Base-by-base conservation (phyloP, 2,329 filamentous ascomycete species). In the Sporothrix protearum region DNA sequence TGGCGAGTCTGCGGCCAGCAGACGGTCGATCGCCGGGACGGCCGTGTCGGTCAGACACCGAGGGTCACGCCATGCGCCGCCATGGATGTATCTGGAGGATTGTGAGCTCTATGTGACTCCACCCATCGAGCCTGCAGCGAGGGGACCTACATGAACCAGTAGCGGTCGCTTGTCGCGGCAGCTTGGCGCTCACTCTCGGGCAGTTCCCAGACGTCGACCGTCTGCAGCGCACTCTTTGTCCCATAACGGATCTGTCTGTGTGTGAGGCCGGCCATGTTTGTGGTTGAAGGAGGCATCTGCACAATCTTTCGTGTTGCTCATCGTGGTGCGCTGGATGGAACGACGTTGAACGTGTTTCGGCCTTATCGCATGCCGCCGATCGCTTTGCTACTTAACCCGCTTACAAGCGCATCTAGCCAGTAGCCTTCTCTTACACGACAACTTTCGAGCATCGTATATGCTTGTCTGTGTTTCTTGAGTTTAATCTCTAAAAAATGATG, bases 51-150 rank as follows among this genome's bases (percentile, higher is more conserved):
- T 81, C 55, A 81, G 81, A 70, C 84, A 81, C 69, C 79, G 79
- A 55, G 88, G 87, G 78, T 90, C 88, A 72, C 87, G 83, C 88
- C 88, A 90, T 73, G 84, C 88, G 73, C 88, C 88, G 74, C 88
- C 88, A 77, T 90, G 88, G 76, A 90, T 83, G 78, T 84, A 89
- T 72, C 72, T 73, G 51, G 6, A 22, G 10, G 49, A 53, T 22
- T 25, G n/a, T 61, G 22, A 42, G 30, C 2, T 3, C 3, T 36
- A 36, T 36, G 8, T 36, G 16, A 8, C 9, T 14, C 19, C 16
- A 19, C 1, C n/a, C 4, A 25, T 53, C 22, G 8, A 14, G 8
- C 3, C 10, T 9, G 22, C 22, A 25, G 12, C 3, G 8, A n/a
- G n/a, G 3, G 0, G 36, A 28, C 59, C 73, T 75, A 83, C 81